phyloP scores from a whole-genome alignment of 352 stramenopile genomes.

The Blastocystis sp. region DNA sequence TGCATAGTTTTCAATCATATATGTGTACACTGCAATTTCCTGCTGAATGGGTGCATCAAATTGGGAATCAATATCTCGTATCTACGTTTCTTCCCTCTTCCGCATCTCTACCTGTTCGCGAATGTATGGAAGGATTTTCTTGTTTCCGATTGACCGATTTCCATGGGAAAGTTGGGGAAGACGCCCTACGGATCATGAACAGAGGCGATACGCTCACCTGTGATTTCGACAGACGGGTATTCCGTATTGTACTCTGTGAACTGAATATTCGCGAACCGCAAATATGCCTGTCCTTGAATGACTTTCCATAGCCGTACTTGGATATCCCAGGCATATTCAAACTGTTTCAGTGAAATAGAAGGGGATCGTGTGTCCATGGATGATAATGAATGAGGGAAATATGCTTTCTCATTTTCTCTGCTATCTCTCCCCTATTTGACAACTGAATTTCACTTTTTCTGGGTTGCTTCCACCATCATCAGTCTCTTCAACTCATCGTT shows the following conservation, averaged over 20 bases:
- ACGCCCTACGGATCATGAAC: background rate
- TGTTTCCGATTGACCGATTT: background rate
- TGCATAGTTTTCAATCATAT: constrained; percentile 22
- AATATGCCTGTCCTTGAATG: background rate
- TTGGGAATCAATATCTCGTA: background rate
- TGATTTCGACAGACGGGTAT: constrained; percentile 41
- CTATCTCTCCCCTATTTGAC: too few relatives aligned
- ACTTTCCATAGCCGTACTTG: background rate
- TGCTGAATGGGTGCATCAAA: background rate
- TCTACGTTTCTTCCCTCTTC: background rate
- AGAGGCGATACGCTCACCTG: background rate
- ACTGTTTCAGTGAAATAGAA: constrained; percentile 8
- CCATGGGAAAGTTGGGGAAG: constrained; percentile 12
- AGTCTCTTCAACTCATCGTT: too few relatives aligned
- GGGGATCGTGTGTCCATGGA: background rate
- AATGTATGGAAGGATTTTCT: background rate
- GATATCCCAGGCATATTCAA: constrained; percentile 50
- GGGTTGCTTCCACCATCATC: too few relatives aligned
- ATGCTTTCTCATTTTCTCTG: too few relatives aligned
- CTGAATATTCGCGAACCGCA: background rate
- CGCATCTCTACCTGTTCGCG: background rate
- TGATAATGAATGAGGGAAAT: background rate
- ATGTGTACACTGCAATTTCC: constrained; percentile 37
- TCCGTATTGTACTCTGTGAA: constrained; percentile 42
- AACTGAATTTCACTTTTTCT: too few relatives aligned